A percentile compares a stretch with the other conserved stretches of the same genome.
Conservation (phyloP, 352 stramenopile genomes). For the Pythium scleroteichum region DNA sequence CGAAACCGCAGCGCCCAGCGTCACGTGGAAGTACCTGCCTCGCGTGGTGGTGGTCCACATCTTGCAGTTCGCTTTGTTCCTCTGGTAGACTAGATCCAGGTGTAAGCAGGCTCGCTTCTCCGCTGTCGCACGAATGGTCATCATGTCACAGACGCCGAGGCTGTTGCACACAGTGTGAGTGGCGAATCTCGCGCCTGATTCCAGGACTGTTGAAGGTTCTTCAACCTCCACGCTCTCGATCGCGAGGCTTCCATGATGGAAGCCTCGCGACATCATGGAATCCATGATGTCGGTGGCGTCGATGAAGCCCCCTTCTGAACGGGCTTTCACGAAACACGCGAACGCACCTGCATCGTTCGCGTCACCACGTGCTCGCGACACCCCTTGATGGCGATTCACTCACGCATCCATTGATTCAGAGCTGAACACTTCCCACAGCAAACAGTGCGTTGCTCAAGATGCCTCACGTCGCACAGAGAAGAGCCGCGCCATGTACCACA, state of each 20-base stretch:
- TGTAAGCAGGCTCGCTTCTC: not conserved
- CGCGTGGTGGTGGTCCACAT: slow-evolving; percentile 47
- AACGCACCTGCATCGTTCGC: not conserved
- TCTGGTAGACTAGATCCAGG: slow-evolving; percentile 14
- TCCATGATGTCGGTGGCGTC: no score
- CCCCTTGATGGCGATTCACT: slow-evolving; percentile 22
- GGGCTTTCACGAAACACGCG: not conserved
- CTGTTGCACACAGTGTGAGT: no score
- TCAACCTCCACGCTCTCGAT: no score
- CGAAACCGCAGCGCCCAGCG: not conserved
- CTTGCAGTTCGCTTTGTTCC: slow-evolving; percentile 57
- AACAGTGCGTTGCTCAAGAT: not conserved
- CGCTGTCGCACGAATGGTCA: not conserved
- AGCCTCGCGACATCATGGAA: no score
- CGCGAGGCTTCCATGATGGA: no score
- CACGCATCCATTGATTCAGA: not conserved
- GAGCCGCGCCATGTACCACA: no score
- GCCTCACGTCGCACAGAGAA: no score
- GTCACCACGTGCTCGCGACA: slow-evolving; percentile 37
- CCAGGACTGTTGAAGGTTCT: no score
- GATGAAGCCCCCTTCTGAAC: not conserved
- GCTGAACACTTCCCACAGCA: not conserved
- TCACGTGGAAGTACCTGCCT: slow-evolving; percentile 45
- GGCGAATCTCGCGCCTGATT: no score
- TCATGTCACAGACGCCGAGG: no score